phyloP scores from a whole-genome alignment of 768 basidiomycete genomes.

The Amanita rubescens region DNA sequence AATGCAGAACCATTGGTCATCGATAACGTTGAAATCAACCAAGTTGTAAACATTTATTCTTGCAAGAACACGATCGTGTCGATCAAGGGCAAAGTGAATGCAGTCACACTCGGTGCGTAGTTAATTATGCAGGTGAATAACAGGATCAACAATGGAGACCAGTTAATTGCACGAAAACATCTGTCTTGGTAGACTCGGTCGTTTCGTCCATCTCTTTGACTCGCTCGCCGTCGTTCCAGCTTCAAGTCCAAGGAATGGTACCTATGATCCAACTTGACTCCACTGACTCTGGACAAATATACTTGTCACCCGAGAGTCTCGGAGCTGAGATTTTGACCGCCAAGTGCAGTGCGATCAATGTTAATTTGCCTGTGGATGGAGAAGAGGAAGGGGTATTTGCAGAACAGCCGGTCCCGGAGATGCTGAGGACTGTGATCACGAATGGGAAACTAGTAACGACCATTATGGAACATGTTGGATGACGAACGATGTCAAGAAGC shows the following conservation, averaged over 20 bases:
- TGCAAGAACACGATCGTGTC: slow-evolving; percentile 83
- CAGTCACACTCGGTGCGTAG: slow-evolving; percentile 74
- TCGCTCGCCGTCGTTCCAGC: slow-evolving; percentile 84
- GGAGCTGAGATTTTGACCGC: slow-evolving; percentile 82
- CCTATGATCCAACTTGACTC: slow-evolving; percentile 93
- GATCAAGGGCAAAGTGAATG: slow-evolving; percentile 93
- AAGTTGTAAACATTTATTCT: slow-evolving; percentile 82
- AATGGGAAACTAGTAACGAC: slow-evolving; percentile 82
- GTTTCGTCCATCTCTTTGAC: slow-evolving; percentile 90
- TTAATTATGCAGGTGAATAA: background rate
- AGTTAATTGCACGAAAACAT: slow-evolving; percentile 88
- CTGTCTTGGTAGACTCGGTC: slow-evolving; percentile 84
- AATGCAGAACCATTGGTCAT: slow-evolving; percentile 63
- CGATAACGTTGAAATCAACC: slow-evolving; percentile 68
- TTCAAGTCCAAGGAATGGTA: slow-evolving; percentile 85
- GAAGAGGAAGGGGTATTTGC: slow-evolving; percentile 90
- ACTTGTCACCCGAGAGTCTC: slow-evolving; percentile 78
- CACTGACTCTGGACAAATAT: slow-evolving; percentile 93
- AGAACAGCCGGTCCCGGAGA: slow-evolving; percentile 90
- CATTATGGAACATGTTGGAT: slow-evolving; percentile 82
- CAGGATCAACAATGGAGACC: slow-evolving; percentile 6
- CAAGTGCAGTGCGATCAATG: slow-evolving; percentile 90
- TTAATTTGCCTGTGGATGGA: slow-evolving; percentile 77
- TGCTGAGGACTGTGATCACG: slow-evolving; percentile 80
- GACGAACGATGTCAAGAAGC: slow-evolving; percentile 1